A percentile compares a stretch with the other conserved stretches of the same genome.
Evolutionary conservation across 805 yeast genomes (phyloP).

Genomic region (Yarrowia deformans): DNA sequence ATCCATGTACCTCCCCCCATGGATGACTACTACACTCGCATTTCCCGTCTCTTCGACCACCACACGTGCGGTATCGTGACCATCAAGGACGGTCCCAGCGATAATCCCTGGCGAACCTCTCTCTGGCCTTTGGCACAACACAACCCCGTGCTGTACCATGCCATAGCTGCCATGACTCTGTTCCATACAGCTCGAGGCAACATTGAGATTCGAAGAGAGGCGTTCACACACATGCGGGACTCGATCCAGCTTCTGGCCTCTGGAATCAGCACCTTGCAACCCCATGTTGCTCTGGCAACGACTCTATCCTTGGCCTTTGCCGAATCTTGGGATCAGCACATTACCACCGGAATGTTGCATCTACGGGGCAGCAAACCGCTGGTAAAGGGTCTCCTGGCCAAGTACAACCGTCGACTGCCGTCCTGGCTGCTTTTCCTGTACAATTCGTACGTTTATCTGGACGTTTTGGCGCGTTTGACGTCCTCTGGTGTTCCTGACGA

Average conservation of each 20-base stretch:
- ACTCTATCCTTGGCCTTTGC: conserved; percentile 69
- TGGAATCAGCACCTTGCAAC: conserved; percentile 62
- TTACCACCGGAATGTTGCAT: conserved; percentile 72
- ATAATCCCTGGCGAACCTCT: conserved; percentile 72
- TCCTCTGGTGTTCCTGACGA: conserved; percentile 49
- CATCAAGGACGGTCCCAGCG: conserved; percentile 67
- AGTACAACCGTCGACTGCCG: conserved; percentile 43
- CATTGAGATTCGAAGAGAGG: conserved; percentile 56
- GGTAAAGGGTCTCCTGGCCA: conserved; percentile 50
- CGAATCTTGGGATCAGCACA: conserved; percentile 74
- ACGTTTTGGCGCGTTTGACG: conserved; percentile 71
- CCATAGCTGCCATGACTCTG: conserved; percentile 70
- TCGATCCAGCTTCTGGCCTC: conserved; percentile 66
- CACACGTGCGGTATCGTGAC: conserved; percentile 64
- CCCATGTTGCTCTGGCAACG: conserved; percentile 71
- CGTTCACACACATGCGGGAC: conserved; percentile 64
- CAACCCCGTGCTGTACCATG: conserved; percentile 65
- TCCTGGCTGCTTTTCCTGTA: conserved; percentile 61
- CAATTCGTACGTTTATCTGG: conserved; percentile 73
- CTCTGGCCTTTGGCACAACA: conserved; percentile 64
- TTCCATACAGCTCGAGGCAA: conserved; percentile 63
- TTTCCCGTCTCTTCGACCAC: conserved; percentile 52
- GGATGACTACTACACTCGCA: conserved; percentile 42
- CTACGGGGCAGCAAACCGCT: conserved; percentile 70
- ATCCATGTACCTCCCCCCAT: neutral